Evolutionary conservation across 352 stramenopile species (phyloP).

Genomic region (Lagenidium sp.): DNA sequence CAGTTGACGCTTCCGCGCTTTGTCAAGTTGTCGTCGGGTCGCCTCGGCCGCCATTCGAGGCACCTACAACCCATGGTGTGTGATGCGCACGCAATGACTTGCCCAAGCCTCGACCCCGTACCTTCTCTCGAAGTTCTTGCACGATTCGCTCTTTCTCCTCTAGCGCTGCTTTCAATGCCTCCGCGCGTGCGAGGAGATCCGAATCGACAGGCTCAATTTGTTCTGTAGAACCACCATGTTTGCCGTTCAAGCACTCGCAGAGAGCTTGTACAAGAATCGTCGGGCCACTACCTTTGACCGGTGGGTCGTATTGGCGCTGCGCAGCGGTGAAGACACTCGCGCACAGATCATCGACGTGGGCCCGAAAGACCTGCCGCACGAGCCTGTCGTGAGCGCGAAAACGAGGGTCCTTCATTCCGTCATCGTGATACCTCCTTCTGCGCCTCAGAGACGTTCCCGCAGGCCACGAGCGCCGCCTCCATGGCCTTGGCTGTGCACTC

Average conservation of each 20-base stretch:
- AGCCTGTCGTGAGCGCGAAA: neutral
- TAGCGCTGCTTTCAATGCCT: constrained; percentile 36
- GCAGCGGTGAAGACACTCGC: constrained; percentile 60
- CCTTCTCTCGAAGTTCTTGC: constrained; percentile 46
- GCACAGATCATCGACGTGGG: constrained; percentile 66
- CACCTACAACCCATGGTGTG: constrained; percentile 15
- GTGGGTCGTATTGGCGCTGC: constrained; percentile 61
- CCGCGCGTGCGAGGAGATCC: constrained; percentile 25
- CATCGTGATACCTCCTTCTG: constrained; percentile 54
- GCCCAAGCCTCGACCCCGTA: constrained; percentile 11
- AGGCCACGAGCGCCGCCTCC: constrained; percentile 34
- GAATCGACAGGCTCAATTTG: constrained; percentile 50
- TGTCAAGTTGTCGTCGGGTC: constrained; percentile 36
- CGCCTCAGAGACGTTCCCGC: constrained; percentile 32
- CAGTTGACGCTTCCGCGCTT: constrained; percentile 41
- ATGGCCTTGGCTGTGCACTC: constrained; percentile 51
- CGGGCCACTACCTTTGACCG: constrained; percentile 42
- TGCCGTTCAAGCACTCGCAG: neutral
- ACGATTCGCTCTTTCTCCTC: constrained; percentile 43
- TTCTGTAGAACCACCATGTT: constrained; percentile 18
- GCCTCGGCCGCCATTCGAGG: constrained; percentile 40
- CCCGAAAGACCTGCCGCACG: constrained; percentile 44
- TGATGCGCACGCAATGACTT: neutral
- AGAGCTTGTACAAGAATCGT: neutral
- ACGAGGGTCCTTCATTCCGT: too few species aligned